Evolutionary conservation across 2,329 filamentous ascomycete species (phyloP).

Genomic region (Paecilomyces sp.): DNA sequence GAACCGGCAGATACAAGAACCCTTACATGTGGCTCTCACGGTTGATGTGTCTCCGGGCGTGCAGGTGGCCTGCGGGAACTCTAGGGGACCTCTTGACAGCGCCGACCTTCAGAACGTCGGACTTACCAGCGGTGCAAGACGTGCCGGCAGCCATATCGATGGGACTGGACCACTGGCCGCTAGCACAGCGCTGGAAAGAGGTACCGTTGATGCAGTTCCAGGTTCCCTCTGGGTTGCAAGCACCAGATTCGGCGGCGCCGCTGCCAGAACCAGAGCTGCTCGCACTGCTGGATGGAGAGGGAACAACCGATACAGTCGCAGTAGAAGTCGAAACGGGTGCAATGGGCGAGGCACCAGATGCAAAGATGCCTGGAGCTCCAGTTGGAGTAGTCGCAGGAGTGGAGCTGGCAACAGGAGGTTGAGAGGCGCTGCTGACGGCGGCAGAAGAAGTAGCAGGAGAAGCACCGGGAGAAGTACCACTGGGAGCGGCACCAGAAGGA

Average conservation of each 20-base stretch:
- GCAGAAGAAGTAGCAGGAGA: constrained; percentile 13
- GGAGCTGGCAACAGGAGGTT: neutral
- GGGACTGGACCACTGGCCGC: constrained; percentile 46
- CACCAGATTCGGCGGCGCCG: constrained; percentile 30
- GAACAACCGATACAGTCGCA: constrained; percentile 3
- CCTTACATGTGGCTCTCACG: no score
- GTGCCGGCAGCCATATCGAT: constrained; percentile 50
- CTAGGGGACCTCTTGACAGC: constrained; percentile 8
- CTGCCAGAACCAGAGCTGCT: constrained; percentile 17
- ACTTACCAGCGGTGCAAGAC: constrained; percentile 39
- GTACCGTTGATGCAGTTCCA: constrained; percentile 54
- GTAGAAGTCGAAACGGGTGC: constrained; percentile 2
- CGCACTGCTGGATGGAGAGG: constrained; percentile 12
- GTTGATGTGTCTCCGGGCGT: constrained; percentile 5
- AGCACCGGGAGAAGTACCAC: constrained; percentile 8
- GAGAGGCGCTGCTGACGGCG: constrained; percentile 10
- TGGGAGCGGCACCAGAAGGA: constrained; percentile 8
- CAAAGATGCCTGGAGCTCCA: constrained; percentile 2
- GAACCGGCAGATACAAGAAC: no score
- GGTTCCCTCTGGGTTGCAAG: constrained; percentile 48
- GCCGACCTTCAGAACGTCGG: constrained; percentile 16
- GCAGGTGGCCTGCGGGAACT: neutral
- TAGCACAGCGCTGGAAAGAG: constrained; percentile 58
- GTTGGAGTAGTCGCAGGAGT: constrained; percentile 3
- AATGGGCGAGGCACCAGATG: neutral